Evolutionary conservation across 768 basidiomycete species (phyloP), one percentile per base, ranked within the genome.

Genomic region (Amanita muscaria): DNA sequence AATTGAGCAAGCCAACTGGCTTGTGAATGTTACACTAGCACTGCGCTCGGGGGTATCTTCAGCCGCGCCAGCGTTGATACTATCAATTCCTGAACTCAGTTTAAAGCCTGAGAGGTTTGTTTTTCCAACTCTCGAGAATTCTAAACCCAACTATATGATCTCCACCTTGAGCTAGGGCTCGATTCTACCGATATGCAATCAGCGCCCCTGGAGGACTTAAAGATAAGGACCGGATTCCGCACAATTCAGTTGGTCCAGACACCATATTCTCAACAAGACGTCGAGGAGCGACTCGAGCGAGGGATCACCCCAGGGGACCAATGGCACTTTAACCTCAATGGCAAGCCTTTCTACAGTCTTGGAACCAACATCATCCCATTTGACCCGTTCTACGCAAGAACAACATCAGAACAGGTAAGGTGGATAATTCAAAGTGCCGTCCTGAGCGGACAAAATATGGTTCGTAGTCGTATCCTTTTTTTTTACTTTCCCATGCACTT

Each of bases 341-440:
- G 77, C 8, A 69, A 69, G 53, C 66, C 68, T 11, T 76, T 79
- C 51, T 78, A 74, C 47, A 70, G 66, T 40, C 62, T 69, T 9
- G 76, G 77, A 7, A 76, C 74, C 19, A 79, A 77, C 43, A 68
- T 77, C 50, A 76, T 79, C 45, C 78, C 78, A 1, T 78, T 76
- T 50, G 77, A 80, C 56, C 72, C 73, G 6, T 79, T 80, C 55
- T 77, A 78, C 48, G 59, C 74, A 23, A 62, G 77, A 31, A 70
- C 64, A 10, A 68, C 68, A 8, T 64, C 70, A 9, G 74, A 73
- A 19, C 61, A 68, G 46, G 73, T 75, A 5, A 59, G 71, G 25
- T 79, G 76, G 77, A 60, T 79, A 16, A 55, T 79, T 11, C 69
- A 78, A 57, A 77, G 75, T 47, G 75, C 72, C 2, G 67, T 74